A percentile compares a stretch with the other conserved stretches of the same genome.
Evolutionary conservation across 805 yeast species (phyloP).

Genomic region (Metschnikowia koreensis): DNA sequence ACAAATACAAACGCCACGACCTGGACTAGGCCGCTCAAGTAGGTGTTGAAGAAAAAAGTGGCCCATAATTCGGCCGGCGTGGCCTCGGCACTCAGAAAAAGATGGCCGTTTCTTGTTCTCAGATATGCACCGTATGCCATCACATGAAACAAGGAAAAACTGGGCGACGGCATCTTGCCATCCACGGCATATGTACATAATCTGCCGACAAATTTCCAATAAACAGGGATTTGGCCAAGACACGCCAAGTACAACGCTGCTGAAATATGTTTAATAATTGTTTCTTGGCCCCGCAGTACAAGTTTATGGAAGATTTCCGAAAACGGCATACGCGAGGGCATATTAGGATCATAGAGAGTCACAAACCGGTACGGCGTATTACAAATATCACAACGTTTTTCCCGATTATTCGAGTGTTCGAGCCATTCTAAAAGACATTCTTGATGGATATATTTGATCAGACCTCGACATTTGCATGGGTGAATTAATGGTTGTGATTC

Average conservation of each 20-base stretch:
- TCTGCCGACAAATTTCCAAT: constrained; percentile 55
- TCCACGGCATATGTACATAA: constrained; percentile 57
- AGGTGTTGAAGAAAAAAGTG: constrained; percentile 31
- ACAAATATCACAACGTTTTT: constrained; percentile 81
- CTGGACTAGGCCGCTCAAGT: constrained; percentile 38
- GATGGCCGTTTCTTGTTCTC: constrained; percentile 10
- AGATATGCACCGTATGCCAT: constrained; percentile 38
- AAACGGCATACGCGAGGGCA: constrained; percentile 65
- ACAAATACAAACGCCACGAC: constrained; percentile 40
- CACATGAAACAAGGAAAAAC: constrained; percentile 29
- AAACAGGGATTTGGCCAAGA: constrained; percentile 54
- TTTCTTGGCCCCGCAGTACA: constrained; percentile 15
- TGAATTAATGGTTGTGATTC: constrained; percentile 74
- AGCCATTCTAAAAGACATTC: constrained; percentile 91
- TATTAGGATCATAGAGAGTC: constrained; percentile 60
- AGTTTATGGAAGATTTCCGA: constrained; percentile 44
- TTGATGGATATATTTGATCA: constrained; percentile 90
- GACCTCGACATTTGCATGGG: constrained; percentile 94
- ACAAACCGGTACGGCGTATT: constrained; percentile 68
- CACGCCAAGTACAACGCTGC: constrained; percentile 41
- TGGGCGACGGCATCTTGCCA: constrained; percentile 44
- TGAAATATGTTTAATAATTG: constrained; percentile 20
- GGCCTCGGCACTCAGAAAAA: constrained; percentile 10
- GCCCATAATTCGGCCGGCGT: constrained; percentile 19
- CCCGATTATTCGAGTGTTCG: constrained; percentile 57